phyloP scores from a whole-genome alignment of 805 yeast species.

The Pichia kluyveri region DNA sequence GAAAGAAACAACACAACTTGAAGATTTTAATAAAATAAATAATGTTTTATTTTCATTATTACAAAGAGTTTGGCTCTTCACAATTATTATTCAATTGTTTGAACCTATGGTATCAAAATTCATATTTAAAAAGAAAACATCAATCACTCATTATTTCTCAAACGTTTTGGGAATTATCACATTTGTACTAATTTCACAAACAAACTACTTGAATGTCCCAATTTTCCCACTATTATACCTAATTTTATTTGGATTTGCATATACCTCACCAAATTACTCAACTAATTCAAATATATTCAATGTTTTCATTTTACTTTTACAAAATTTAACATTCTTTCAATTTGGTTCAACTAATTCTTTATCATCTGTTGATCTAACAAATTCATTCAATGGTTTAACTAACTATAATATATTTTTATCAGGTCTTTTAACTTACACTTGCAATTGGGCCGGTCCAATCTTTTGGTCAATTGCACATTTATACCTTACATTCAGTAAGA shows the following conservation, averaged over 20 bases:
- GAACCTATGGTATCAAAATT: constrained; percentile 12
- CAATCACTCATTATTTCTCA: constrained; percentile 19
- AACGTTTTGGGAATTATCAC: constrained; percentile 30
- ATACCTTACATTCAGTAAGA: constrained; percentile 11
- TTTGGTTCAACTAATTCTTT: constrained; percentile 88
- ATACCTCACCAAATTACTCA: constrained; percentile 8
- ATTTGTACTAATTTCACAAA: constrained; percentile 43
- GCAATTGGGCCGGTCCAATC: constrained; percentile 83
- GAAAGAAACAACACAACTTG: constrained; percentile 22
- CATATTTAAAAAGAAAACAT: neutral
- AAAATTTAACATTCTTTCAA: constrained; percentile 74
- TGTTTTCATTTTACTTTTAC: constrained; percentile 42
- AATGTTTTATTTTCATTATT: constrained; percentile 16
- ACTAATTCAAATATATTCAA: constrained; percentile 14
- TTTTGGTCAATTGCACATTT: constrained; percentile 58
- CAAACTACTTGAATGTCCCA: constrained; percentile 48
- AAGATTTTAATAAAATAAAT: constrained; percentile 21
- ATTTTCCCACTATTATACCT: constrained; percentile 28
- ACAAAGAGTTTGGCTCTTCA: constrained; percentile 16
- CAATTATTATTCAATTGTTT: constrained; percentile 8
- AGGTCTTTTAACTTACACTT: constrained; percentile 66
- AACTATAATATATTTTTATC: constrained; percentile 62
- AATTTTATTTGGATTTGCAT: constrained; percentile 21
- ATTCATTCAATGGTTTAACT: constrained; percentile 83
- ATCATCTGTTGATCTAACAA: constrained; percentile 83